Evolutionary conservation across 768 basidiomycete genomes (phyloP).

Genomic region (Termitomyces sp.): DNA sequence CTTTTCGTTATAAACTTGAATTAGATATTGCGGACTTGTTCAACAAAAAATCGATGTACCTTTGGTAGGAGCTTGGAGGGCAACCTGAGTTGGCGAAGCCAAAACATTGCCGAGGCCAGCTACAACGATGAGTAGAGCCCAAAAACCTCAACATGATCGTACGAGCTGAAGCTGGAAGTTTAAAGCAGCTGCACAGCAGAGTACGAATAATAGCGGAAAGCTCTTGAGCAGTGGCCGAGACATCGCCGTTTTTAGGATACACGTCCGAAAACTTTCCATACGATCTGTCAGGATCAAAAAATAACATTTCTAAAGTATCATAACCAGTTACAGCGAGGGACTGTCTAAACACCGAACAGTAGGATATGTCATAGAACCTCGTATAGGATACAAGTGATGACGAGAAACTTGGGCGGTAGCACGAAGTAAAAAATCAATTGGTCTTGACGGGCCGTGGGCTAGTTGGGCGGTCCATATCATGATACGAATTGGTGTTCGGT

Average conservation of each 20-base stretch:
- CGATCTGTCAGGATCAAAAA: constrained; percentile 1
- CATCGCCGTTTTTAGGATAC: constrained; percentile 10
- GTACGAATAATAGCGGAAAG: neutral
- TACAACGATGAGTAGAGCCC: constrained; percentile 22
- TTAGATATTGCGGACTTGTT: neutral
- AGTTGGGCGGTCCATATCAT: constrained; percentile 27
- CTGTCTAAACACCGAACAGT: neutral
- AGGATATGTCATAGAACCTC: constrained; percentile 1
- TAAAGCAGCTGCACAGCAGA: too few species aligned
- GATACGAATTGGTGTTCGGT: constrained; percentile 25
- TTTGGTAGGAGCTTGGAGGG: constrained; percentile 27
- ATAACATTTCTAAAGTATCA: neutral
- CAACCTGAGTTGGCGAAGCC: constrained; percentile 37
- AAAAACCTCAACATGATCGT: constrained; percentile 11
- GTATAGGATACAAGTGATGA: constrained; percentile 14
- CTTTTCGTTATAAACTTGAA: constrained; percentile 25
- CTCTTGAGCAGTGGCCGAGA: neutral
- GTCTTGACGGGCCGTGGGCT: constrained; percentile 39
- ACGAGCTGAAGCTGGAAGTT: too few species aligned
- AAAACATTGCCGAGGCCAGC: constrained; percentile 21
- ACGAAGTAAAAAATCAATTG: constrained; percentile 21
- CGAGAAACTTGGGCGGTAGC: constrained; percentile 6
- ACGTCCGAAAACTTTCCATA: too few species aligned
- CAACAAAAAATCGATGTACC: constrained; percentile 23
- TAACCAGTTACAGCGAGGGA: neutral